Base-by-base conservation (phyloP, 2,329 filamentous ascomycete species). In the Rhynchosporium graminicola region DNA sequence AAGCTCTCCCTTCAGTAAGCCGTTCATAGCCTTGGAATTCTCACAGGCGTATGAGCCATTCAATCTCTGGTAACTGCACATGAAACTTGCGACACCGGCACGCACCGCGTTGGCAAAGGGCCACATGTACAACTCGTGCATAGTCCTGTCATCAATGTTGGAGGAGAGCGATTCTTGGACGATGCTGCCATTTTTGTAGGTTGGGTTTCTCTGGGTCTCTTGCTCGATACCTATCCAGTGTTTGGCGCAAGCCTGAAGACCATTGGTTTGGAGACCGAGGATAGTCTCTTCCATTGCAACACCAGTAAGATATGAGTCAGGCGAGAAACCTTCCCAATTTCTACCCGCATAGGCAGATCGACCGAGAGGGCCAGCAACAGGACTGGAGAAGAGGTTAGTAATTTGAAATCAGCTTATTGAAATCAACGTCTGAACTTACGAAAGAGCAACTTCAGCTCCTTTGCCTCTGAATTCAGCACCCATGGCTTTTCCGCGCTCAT, bases 51-150 rank as follows among this genome's bases (percentile, higher is more conserved):
- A 82, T 29, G 83, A 86, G 60, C 85, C 85, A 72, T 91, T 91
- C 66, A 89, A 80, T 79, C 83, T 82, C 66, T 90, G 87, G 70
- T 96, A 96, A 0, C 87, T 86, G 72, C 90, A 94, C 92, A 96
- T 96, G 55, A 93, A 81, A 9, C 84, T 84, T 0, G 84, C 89
- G 0, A 92, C 90, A n/a, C 91, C 90, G 4, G 88, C 90, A 57
- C 83, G 83, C 28, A 96, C 80, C 15, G 86, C 88, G 67, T 95
- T 89, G 0, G 87, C 89, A 74, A 96, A 96, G 0, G 92, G 92
- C 91, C 91, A 96, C 0, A 87, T 81, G 70, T 96, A 96, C 0
- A 96, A 77, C 74, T 92, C 89, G 70, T 91, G 89, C 68, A 91
- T 72, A 0, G 88, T 87, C 28, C 88, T 80, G 70, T 91, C 89